These are phyloP conservation scores for Hypoxylon sp. DNA, from an alignment of 2,329 filamentous ascomycete species.

Conservation along the genomic window DNA sequence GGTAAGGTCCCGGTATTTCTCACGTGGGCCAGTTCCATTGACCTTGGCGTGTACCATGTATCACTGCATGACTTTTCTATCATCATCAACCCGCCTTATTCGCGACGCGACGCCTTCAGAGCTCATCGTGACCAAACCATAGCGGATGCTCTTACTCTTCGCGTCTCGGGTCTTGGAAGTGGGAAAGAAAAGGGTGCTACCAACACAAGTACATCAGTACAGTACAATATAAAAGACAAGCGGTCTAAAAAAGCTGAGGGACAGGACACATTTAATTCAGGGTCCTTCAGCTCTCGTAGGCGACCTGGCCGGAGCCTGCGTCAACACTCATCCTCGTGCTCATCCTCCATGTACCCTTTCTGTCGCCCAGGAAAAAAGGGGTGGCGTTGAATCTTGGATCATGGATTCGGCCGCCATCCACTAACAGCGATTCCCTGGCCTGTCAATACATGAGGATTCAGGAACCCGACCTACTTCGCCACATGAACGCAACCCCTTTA, in stretches of 20 bases:
- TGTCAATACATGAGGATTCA: conserved; percentile 33
- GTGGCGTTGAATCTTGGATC: conserved; percentile 14
- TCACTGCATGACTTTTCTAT: conserved; percentile 33
- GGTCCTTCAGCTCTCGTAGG: conserved; percentile 3
- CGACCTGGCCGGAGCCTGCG: background rate
- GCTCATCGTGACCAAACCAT: conserved; percentile 6
- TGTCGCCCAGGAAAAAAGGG: conserved; percentile 11
- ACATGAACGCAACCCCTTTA: conserved; percentile 40
- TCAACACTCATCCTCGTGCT: conserved; percentile 8
- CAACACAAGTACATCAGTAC: background rate
- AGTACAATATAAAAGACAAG: background rate
- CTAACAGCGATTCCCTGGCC: conserved; percentile 32
- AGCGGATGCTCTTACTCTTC: conserved; percentile 3
- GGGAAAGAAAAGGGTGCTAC: conserved; percentile 4
- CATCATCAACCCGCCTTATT: conserved; percentile 15
- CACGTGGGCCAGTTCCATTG: conserved; percentile 38
- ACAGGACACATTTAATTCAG: background rate
- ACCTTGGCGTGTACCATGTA: conserved; percentile 28
- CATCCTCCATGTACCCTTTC: conserved; percentile 5
- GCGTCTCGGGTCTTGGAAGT: background rate
- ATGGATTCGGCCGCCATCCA: conserved; percentile 23
- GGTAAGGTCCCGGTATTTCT: conserved; percentile 29
- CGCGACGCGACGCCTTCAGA: conserved; percentile 14
- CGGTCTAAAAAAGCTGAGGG: background rate
- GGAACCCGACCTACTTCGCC: conserved; percentile 39